Evolutionary conservation across 306 rosid genomes (phyloP).

Genomic region (Begonia peltatifolia): DNA sequence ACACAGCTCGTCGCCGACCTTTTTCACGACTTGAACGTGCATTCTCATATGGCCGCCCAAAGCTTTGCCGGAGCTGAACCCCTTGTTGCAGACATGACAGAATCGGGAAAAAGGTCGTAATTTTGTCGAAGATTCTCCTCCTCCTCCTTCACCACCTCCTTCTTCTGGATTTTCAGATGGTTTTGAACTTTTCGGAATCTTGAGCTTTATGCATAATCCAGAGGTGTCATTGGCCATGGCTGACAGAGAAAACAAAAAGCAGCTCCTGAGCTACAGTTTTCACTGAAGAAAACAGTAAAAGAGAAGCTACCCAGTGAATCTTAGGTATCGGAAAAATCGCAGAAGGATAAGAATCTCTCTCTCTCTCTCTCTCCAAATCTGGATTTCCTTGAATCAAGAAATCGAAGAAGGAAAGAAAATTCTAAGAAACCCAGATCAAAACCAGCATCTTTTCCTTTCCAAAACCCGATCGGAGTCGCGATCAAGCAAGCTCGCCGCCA

Average conservation of each 20-base stretch:
- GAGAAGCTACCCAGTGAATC: no score
- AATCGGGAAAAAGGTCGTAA: background rate
- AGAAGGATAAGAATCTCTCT: no score
- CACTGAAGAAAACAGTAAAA: no score
- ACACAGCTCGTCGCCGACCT: no score
- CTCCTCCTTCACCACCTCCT: background rate
- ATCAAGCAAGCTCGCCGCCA: background rate
- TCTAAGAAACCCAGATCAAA: no score
- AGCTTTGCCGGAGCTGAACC: slow-evolving; percentile 28
- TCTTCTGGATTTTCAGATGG: no score
- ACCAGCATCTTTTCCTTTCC: background rate
- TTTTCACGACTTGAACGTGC: slow-evolving; percentile 7
- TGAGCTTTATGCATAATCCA: background rate
- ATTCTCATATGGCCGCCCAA: slow-evolving; percentile 44
- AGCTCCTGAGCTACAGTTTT: background rate
- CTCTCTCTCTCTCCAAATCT: background rate
- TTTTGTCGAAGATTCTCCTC: slow-evolving; percentile 7
- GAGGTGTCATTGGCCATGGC: background rate
- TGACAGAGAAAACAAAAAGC: no score
- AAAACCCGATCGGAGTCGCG: background rate
- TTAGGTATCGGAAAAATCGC: no score
- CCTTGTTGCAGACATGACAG: slow-evolving; percentile 20
- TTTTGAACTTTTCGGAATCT: background rate
- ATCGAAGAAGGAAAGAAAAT: background rate
- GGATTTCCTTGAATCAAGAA: background rate